Conservation (phyloP, 176 grass and related monocot species). For the Miscanthus lutarioriparius region DNA sequence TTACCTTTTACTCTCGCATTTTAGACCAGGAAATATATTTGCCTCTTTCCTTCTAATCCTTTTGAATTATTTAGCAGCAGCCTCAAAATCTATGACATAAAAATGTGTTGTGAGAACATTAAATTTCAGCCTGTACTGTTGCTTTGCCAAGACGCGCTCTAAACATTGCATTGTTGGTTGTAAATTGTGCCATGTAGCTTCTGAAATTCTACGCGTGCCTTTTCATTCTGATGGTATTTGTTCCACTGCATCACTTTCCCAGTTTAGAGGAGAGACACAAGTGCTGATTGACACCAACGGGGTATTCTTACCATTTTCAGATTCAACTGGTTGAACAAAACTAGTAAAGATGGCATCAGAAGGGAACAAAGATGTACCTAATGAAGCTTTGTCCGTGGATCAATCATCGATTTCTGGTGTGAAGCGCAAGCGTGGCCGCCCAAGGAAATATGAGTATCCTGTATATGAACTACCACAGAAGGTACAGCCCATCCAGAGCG, state of each 20-base stretch:
- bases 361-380: slow-evolving; percentile 31
- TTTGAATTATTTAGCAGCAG: background rate
- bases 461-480: slow-evolving; percentile 34
- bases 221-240: background rate
- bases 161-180: background rate
- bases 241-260: background rate
- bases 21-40: background rate
- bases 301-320: slow-evolving; percentile 1
- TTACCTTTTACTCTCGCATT: background rate
- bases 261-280: slow-evolving; percentile 22
- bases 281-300: background rate
- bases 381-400: slow-evolving; percentile 20
- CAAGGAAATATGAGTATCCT: slow-evolving; percentile 38
- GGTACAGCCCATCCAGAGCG: slow-evolving; percentile 44
- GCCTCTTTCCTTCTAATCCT: background rate
- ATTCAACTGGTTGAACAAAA: slow-evolving; percentile 4
- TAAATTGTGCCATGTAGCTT: background rate
- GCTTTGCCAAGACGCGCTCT: background rate
- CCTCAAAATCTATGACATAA: background rate
- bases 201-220: background rate
- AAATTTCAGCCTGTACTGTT: background rate
- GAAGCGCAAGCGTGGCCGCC: slow-evolving; percentile 58
- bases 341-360: slow-evolving; percentile 39
- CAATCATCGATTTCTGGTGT: slow-evolving; percentile 26
- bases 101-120: background rate